Percentiles rank a stretch among this genome's conserved stretches.
These are phyloP conservation scores for Xylaria cubensis DNA, from an alignment of 495 filamentous ascomycete species.

Conservation along the genomic window DNA sequence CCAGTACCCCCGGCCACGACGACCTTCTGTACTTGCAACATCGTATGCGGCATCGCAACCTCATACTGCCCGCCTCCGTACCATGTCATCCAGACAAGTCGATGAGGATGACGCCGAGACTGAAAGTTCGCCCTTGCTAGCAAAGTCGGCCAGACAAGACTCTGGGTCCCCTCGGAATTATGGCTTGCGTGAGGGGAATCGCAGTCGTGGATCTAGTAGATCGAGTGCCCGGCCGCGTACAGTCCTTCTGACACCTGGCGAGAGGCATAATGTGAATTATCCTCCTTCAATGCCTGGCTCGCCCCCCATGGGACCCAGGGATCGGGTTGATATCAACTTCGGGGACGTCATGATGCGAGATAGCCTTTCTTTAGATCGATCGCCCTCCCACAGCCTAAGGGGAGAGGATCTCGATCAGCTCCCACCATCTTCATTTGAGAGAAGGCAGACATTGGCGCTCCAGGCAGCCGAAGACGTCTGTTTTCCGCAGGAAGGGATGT, in stretches of 20 bases:
- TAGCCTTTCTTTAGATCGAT: constrained; percentile 53
- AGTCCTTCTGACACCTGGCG: constrained; percentile 45
- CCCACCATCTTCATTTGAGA: constrained; percentile 47
- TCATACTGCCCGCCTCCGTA: constrained; percentile 42
- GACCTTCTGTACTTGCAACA: constrained; percentile 57
- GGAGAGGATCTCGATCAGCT: constrained; percentile 43
- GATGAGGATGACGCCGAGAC: constrained; percentile 55
- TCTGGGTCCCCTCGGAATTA: constrained; percentile 41
- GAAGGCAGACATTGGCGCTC: constrained; percentile 55
- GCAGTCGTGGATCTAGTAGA: constrained; percentile 50
- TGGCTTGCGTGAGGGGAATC: constrained; percentile 44
- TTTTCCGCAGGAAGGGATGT: constrained; percentile 81
- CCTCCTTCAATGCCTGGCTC: constrained; percentile 91
- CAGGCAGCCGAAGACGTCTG: constrained; percentile 88
- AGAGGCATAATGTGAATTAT: constrained; percentile 86
- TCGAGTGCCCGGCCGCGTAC: constrained; percentile 44
- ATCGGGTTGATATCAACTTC: constrained; percentile 65
- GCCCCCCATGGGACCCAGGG: constrained; percentile 63
- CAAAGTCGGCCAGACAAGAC: constrained; percentile 42
- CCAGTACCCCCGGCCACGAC: constrained; percentile 70
- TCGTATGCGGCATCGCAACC: constrained; percentile 48
- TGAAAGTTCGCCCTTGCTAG: constrained; percentile 59
- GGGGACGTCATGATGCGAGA: constrained; percentile 79
- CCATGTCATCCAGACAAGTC: constrained; percentile 25
- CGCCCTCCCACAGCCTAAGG: constrained; percentile 54